Conservation (phyloP, 768 basidiomycete species). For the Pisolithus sp. region DNA sequence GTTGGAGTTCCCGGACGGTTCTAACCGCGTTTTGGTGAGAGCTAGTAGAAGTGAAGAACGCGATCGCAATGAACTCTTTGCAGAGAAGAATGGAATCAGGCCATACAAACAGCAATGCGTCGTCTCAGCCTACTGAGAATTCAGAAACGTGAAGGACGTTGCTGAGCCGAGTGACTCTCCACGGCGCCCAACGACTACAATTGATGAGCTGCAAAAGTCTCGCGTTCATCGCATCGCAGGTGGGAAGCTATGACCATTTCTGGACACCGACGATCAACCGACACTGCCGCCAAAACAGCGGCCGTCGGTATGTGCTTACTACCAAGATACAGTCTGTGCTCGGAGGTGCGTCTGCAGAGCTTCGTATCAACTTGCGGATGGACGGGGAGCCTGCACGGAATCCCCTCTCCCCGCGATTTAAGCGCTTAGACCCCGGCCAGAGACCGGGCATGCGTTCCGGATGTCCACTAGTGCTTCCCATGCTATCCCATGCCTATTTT, state of each 20-base stretch:
- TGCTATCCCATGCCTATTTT: neutral
- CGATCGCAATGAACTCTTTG: constrained; percentile 11
- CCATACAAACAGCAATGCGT: constrained; percentile 2
- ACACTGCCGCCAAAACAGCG: neutral
- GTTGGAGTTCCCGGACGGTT: neutral
- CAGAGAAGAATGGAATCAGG: neutral
- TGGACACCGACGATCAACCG: neutral
- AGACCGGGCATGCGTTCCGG: neutral
- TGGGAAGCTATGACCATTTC: constrained; percentile 4
- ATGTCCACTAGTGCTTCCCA: neutral
- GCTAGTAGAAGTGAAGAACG: neutral
- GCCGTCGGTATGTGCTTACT: no score
- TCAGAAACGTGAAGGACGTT: neutral
- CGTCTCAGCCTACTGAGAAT: neutral
- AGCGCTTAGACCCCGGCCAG: no score
- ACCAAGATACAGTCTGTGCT: no score
- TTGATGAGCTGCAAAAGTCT: neutral
- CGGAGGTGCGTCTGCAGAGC: no score
- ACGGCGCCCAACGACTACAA: neutral
- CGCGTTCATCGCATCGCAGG: neutral
- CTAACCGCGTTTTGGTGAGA: neutral
- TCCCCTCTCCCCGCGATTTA: no score
- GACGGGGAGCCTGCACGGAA: no score
- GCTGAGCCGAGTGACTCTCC: neutral
- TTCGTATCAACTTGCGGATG: no score